A percentile compares a stretch with the other conserved stretches of the same genome.
Conservation (phyloP, 2,329 filamentous ascomycete genomes). For the Helotiales sp. region DNA sequence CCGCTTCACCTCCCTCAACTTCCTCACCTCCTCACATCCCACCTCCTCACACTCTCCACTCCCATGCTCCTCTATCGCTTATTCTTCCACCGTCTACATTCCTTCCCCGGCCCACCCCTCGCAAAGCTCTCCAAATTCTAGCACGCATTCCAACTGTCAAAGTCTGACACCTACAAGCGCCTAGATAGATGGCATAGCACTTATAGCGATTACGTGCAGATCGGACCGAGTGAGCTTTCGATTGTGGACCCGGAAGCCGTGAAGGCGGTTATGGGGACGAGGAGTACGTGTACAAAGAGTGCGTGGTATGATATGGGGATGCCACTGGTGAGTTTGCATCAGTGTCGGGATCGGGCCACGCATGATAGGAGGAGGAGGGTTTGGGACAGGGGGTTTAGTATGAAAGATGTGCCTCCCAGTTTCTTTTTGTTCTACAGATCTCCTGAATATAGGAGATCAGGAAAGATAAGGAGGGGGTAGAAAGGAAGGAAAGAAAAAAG, state of each 20-base stretch:
- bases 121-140: slow-evolving; percentile 34
- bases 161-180: slow-evolving; percentile 24
- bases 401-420: slow-evolving; percentile 24
- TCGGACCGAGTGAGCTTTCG: slow-evolving; percentile 31
- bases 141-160: slow-evolving; percentile 22
- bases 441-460: no score
- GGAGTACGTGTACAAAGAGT: slow-evolving; percentile 32
- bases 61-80: slow-evolving; percentile 60
- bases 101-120: slow-evolving; percentile 38
- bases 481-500: no score
- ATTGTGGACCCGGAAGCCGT: slow-evolving; percentile 33
- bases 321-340: slow-evolving; percentile 27
- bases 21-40: slow-evolving; percentile 8
- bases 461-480: no score
- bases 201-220: slow-evolving; percentile 38
- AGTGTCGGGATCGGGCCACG: slow-evolving; percentile 24
- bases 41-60: slow-evolving; percentile 44
- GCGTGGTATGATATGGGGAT: slow-evolving; percentile 34
- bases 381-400: slow-evolving; percentile 37
- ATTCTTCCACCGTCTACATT: slow-evolving; percentile 47
- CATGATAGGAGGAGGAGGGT: slow-evolving; percentile 35
- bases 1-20: neutral
- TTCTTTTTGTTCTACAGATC: no score
- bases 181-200: slow-evolving; percentile 27
- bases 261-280: slow-evolving; percentile 22